phyloP scores from a whole-genome alignment of 2,329 filamentous ascomycete species.

The Chaetomiaceae sp. region DNA sequence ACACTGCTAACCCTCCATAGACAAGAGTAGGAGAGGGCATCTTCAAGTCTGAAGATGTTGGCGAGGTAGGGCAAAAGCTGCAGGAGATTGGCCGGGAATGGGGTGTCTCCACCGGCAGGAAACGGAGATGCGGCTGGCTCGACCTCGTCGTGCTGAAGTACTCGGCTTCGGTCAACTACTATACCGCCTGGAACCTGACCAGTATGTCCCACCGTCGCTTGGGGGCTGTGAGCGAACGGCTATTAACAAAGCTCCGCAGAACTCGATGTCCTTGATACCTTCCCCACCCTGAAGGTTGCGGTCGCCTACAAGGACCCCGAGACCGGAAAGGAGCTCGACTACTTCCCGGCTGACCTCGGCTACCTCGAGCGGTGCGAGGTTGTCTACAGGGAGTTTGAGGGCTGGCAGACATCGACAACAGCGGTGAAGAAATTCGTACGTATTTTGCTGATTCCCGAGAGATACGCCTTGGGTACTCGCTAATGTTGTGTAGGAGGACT shows the following conservation, averaged over 20 bases:
- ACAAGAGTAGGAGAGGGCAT: conserved; percentile 58
- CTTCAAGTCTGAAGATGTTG: conserved; percentile 61
- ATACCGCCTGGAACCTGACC: conserved; percentile 57
- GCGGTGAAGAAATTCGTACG: conserved; percentile 50
- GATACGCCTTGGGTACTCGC: background rate
- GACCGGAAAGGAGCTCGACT: conserved; percentile 47
- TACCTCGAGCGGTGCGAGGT: conserved; percentile 57
- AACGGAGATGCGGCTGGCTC: conserved; percentile 56
- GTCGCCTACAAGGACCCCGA: conserved; percentile 59
- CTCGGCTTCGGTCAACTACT: conserved; percentile 59
- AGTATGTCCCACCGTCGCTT: conserved; percentile 27
- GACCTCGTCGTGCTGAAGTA: conserved; percentile 68
- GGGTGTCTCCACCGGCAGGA: conserved; percentile 52
- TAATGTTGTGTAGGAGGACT: conserved; percentile 39
- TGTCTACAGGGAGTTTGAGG: conserved; percentile 63
- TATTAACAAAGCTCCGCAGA: conserved; percentile 27
- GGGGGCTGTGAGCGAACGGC: background rate
- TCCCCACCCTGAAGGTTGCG: conserved; percentile 70
- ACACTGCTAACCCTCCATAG: conserved; percentile 42
- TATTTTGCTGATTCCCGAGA: background rate
- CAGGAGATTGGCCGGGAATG: conserved; percentile 45
- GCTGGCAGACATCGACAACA: conserved; percentile 64
- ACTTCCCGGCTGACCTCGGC: conserved; percentile 61
- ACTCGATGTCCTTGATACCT: conserved; percentile 68
- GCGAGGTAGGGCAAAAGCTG: conserved; percentile 42